These are phyloP conservation scores for Moesziomyces sp. DNA, from an alignment of 1,284 basidiomycete species.

Conservation along the genomic window DNA sequence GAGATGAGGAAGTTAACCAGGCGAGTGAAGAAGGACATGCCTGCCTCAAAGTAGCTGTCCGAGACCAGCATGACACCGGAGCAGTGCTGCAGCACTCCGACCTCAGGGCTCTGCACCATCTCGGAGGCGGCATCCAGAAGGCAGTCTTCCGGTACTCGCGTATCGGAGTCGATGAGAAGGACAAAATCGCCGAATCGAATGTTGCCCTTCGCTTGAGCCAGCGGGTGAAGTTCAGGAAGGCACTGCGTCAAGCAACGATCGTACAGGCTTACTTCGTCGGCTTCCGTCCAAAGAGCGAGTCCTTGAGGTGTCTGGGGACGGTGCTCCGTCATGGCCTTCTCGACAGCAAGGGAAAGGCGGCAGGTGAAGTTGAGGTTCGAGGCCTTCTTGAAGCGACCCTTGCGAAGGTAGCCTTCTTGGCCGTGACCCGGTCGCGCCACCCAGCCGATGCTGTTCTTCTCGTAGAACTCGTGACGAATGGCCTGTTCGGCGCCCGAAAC, in stretches of 20 bases:
- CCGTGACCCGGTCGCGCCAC: constrained; percentile 81
- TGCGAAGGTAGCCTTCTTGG: constrained; percentile 78
- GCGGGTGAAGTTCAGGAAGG: constrained; percentile 69
- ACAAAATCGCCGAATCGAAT: constrained; percentile 58
- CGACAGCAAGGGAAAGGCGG: constrained; percentile 77
- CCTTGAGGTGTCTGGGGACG: constrained; percentile 16
- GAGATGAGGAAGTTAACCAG: constrained; percentile 56
- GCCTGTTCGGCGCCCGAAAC: constrained; percentile 75
- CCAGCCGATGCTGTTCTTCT: constrained; percentile 80
- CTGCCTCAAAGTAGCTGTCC: constrained; percentile 86
- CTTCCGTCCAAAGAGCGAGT: constrained; percentile 27
- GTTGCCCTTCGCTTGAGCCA: constrained; percentile 67
- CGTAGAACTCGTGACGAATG: constrained; percentile 78
- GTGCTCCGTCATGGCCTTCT: constrained; percentile 74
- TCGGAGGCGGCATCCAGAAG: constrained; percentile 86
- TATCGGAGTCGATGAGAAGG: constrained; percentile 76
- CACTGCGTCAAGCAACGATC: constrained; percentile 17
- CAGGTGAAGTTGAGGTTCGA: constrained; percentile 89
- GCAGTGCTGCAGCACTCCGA: constrained; percentile 85
- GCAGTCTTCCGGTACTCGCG: constrained; percentile 86
- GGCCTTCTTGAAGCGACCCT: constrained; percentile 90
- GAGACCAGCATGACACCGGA: constrained; percentile 85
- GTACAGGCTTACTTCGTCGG: constrained; percentile 50
- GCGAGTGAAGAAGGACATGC: constrained; percentile 77
- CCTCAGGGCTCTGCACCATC: constrained; percentile 78